Conservation (phyloP, 2,329 filamentous ascomycete genomes). For the Penicillium sp. region DNA sequence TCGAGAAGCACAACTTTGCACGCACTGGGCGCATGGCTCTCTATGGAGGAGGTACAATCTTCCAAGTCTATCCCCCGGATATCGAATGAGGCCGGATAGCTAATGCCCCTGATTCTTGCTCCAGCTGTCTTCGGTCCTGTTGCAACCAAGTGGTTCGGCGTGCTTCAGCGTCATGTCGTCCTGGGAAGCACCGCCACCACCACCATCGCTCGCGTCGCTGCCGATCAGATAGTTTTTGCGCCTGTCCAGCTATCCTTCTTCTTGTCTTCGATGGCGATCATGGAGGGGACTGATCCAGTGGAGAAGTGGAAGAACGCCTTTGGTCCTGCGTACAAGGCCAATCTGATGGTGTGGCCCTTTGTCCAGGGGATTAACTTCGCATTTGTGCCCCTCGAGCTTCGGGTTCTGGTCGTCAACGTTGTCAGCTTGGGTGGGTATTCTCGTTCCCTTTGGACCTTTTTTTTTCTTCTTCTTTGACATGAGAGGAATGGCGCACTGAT, state of each 20-base stretch:
- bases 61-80: too few relatives aligned
- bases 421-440: slow-evolving; percentile 58
- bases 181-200: slow-evolving; percentile 59
- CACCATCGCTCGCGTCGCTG: slow-evolving; percentile 68
- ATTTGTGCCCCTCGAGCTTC: slow-evolving; percentile 73
- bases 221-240: slow-evolving; percentile 78
- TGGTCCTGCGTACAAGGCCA: slow-evolving; percentile 65
- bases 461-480: too few relatives aligned
- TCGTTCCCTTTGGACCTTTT: not conserved
- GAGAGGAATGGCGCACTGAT: slow-evolving; percentile 9
- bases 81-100: not conserved
- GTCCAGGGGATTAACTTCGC: slow-evolving; percentile 86
- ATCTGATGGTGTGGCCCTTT: slow-evolving; percentile 81
- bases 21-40: slow-evolving; percentile 46
- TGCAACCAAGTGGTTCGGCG: slow-evolving; percentile 78
- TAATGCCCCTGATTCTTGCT: not conserved
- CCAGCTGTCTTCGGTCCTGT: slow-evolving; percentile 74
- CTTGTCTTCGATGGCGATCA: slow-evolving; percentile 73
- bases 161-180: slow-evolving; percentile 68
- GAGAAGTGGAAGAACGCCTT: slow-evolving; percentile 71
- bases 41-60: slow-evolving; percentile 43
- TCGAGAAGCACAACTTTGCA: slow-evolving; percentile 64
- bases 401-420: slow-evolving; percentile 80
- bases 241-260: slow-evolving; percentile 78
- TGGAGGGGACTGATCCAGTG: slow-evolving; percentile 62